Percentiles rank a stretch among this genome's conserved stretches.
Evolutionary conservation across 495 filamentous ascomycete species (phyloP).

Genomic region (Penicillium soppii): DNA sequence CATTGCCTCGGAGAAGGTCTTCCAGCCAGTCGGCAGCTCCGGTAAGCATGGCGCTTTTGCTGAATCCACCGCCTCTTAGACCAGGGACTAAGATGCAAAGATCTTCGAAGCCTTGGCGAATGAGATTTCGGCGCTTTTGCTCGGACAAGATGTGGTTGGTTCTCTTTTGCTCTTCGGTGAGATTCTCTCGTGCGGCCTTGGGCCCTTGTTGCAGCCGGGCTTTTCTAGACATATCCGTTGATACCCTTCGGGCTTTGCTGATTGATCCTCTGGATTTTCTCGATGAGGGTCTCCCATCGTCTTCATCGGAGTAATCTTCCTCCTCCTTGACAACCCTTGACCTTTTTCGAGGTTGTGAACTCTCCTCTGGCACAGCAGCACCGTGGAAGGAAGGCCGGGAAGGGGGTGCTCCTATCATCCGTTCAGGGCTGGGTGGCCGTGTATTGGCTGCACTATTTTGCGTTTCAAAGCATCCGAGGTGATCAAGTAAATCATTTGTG

Average conservation of each 20-base stretch:
- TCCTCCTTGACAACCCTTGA: constrained; percentile 37
- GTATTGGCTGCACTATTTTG: constrained; percentile 56
- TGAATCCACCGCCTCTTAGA: constrained; percentile 66
- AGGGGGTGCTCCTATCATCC: constrained; percentile 16
- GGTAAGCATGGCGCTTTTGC: constrained; percentile 74
- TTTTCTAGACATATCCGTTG: constrained; percentile 34
- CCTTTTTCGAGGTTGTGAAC: constrained; percentile 33
- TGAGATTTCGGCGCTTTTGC: constrained; percentile 77
- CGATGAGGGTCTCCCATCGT: constrained; percentile 39
- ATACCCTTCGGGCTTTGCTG: constrained; percentile 30
- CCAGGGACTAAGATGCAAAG: constrained; percentile 70
- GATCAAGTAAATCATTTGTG: constrained; percentile 50
- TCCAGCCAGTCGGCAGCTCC: constrained; percentile 74
- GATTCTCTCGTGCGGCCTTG: constrained; percentile 67
- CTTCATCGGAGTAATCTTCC: constrained; percentile 38
- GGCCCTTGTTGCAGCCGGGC: constrained; percentile 26
- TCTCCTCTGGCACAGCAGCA: constrained; percentile 21
- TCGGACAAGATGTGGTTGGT: constrained; percentile 88
- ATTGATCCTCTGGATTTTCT: constrained; percentile 49
- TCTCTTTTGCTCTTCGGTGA: constrained; percentile 80
- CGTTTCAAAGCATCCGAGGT: constrained; percentile 53
- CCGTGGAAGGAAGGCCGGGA: constrained; percentile 3
- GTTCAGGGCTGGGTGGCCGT: constrained; percentile 56
- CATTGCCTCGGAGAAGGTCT: constrained; percentile 65
- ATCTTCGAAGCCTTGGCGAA: constrained; percentile 75